Conservation (phyloP, 129 eudicot genomes). For the Rutidosis leptorrhynchoides region DNA sequence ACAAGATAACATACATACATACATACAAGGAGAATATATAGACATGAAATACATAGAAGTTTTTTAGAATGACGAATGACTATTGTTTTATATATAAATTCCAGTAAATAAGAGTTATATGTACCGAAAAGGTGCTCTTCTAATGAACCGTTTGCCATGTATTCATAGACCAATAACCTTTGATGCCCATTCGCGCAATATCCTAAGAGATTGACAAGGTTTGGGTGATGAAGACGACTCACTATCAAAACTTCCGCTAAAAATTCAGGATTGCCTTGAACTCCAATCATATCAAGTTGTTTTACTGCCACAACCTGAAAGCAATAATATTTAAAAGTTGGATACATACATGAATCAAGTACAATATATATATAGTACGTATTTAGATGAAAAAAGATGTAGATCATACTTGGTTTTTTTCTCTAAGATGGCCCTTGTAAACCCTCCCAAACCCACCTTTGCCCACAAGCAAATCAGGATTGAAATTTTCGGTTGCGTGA, state of each 20-base stretch:
- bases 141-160: constrained; percentile 72
- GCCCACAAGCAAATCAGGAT: constrained; percentile 55
- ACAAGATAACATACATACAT: background rate
- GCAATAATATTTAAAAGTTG: background rate
- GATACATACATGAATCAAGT: background rate
- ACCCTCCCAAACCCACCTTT: constrained; percentile 92
- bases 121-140: constrained; percentile 85
- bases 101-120: background rate
- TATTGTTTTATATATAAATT: background rate
- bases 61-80: background rate
- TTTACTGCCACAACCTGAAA: constrained; percentile 55
- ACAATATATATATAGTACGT: background rate
- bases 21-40: background rate
- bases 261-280: constrained; percentile 61
- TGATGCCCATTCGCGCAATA: constrained; percentile 71
- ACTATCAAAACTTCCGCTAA: constrained; percentile 49
- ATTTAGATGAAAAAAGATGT: constrained; percentile 18
- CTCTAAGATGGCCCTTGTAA: constrained; percentile 51
- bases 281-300: constrained; percentile 66
- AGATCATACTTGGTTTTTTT: constrained; percentile 49
- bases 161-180: constrained; percentile 61
- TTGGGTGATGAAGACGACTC: constrained; percentile 57
- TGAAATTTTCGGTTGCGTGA: constrained; percentile 64
- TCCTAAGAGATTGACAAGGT: constrained; percentile 58
- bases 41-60: background rate